These are phyloP conservation scores for Taphrina flavorubra DNA, from an alignment of 1,139 yeast species.

Conservation along the genomic window DNA sequence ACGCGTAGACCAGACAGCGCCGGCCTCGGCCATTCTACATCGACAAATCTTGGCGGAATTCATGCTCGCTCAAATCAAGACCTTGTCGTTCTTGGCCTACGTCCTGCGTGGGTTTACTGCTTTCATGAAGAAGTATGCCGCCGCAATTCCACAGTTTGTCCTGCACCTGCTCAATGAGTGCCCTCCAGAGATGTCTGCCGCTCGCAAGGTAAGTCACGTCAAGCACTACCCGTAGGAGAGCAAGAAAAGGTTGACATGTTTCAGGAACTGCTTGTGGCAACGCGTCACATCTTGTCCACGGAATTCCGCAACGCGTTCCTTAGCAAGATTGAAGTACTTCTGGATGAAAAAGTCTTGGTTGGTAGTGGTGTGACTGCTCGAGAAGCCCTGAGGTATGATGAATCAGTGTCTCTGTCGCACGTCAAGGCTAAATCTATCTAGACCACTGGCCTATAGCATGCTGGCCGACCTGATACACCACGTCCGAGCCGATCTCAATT, in stretches of 20 bases:
- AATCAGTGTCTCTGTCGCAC: conserved; percentile 47
- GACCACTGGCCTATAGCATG: conserved; percentile 90
- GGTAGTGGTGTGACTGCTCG: conserved; percentile 92
- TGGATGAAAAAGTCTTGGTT: conserved; percentile 83
- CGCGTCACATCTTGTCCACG: conserved; percentile 90
- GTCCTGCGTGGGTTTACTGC: conserved; percentile 84
- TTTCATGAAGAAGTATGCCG: conserved; percentile 66
- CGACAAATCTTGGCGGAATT: conserved; percentile 86
- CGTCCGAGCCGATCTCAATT: conserved; percentile 81
- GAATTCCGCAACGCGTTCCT: conserved; percentile 81
- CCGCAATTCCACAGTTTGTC: conserved; percentile 81
- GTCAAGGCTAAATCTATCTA: not conserved
- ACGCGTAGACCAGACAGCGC: conserved; percentile 58
- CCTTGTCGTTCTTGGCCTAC: conserved; percentile 93
- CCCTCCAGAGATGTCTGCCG: conserved; percentile 92
- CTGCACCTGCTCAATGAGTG: conserved; percentile 89
- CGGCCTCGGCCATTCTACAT: not conserved
- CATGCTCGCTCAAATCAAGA: conserved; percentile 93
- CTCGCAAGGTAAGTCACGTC: conserved; percentile 61
- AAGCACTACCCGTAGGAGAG: too few relatives aligned
- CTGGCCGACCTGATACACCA: conserved; percentile 96
- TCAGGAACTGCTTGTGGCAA: conserved; percentile 82
- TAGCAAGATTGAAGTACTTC: conserved; percentile 81
- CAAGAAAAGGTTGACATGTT: not conserved
- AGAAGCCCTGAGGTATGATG: conserved; percentile 65